Evolutionary conservation across 2,329 filamentous ascomycete genomes (phyloP).

Genomic region (Colletotrichum eleusines): DNA sequence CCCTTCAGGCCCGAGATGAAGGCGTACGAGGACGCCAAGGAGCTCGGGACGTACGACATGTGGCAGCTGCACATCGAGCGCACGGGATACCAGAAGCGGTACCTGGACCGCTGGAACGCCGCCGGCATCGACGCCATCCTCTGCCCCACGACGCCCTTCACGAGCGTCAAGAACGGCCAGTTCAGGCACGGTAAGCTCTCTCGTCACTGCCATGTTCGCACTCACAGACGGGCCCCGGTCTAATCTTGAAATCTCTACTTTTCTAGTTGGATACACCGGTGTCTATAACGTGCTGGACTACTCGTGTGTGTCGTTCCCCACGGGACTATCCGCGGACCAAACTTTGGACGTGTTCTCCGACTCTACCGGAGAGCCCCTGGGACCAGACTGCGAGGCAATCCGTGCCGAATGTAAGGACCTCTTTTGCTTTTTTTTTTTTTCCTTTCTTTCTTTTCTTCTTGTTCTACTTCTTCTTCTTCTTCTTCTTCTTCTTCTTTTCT

Average conservation of each 20-base stretch:
- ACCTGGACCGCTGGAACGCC: constrained; percentile 60
- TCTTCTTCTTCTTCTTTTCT: too few relatives aligned
- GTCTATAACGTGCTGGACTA: constrained; percentile 65
- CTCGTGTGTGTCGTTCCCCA: constrained; percentile 60
- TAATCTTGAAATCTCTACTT: background rate
- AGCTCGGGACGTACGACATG: constrained; percentile 58
- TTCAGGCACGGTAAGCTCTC: constrained; percentile 57
- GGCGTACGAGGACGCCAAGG: constrained; percentile 49
- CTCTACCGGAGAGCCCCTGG: constrained; percentile 50
- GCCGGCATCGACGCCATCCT: constrained; percentile 71
- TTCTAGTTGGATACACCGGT: constrained; percentile 61
- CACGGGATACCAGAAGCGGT: constrained; percentile 58
- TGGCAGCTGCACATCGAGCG: constrained; percentile 62
- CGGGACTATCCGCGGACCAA: constrained; percentile 56
- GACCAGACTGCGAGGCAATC: constrained; percentile 53
- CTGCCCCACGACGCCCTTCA: constrained; percentile 65
- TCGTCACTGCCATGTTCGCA: background rate
- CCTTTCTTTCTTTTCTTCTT: too few relatives aligned
- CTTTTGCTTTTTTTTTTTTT: too few relatives aligned
- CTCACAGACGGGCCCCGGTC: constrained; percentile 2
- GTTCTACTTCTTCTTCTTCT: too few relatives aligned
- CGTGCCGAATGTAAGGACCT: constrained; percentile 58
- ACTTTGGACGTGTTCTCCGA: constrained; percentile 50
- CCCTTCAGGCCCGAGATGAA: constrained; percentile 56
- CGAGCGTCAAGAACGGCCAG: constrained; percentile 56